Conservation (phyloP, 768 basidiomycete genomes). For the Tephrocybe rancida region DNA sequence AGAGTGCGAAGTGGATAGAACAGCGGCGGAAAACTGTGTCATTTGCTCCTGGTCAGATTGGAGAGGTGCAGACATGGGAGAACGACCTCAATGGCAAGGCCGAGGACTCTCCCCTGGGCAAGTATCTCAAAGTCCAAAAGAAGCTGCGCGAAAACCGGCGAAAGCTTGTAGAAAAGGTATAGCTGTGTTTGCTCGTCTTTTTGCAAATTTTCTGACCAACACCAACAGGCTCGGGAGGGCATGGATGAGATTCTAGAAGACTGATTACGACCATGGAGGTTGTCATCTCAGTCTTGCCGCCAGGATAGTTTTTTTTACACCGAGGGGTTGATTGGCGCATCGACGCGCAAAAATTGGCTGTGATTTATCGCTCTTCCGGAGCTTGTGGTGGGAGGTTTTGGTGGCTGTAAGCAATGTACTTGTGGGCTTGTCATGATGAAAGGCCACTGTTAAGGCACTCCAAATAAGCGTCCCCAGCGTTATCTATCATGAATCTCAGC, state of each 20-base stretch:
- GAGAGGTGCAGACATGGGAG: slow-evolving; percentile 78
- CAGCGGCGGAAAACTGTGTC: slow-evolving; percentile 64
- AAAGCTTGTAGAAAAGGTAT: slow-evolving; percentile 75
- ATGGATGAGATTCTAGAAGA: slow-evolving; percentile 71
- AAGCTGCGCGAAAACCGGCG: slow-evolving; percentile 79
- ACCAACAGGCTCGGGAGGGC: slow-evolving; percentile 64
- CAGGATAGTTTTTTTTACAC: neutral
- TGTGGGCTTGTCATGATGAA: no score
- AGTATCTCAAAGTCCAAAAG: slow-evolving; percentile 78
- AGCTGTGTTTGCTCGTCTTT: slow-evolving; percentile 10
- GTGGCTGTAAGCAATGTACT: no score
- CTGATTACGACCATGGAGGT: slow-evolving; percentile 3
- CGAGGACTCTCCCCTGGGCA: slow-evolving; percentile 76
- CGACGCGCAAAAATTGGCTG: no score
- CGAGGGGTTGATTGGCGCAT: neutral
- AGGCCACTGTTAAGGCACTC: no score
- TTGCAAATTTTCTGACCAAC: slow-evolving; percentile 16
- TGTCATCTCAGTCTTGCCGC: neutral
- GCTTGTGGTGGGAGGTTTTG: no score
- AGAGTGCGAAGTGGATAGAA: slow-evolving; percentile 80
- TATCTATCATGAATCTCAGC: no score
- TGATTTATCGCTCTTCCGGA: no score
- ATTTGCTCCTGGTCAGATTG: slow-evolving; percentile 75
- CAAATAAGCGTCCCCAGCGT: no score
- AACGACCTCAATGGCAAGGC: slow-evolving; percentile 52